Evolutionary conservation across 306 rosid genomes (phyloP).

Genomic region (Lathyrus aphaca): DNA sequence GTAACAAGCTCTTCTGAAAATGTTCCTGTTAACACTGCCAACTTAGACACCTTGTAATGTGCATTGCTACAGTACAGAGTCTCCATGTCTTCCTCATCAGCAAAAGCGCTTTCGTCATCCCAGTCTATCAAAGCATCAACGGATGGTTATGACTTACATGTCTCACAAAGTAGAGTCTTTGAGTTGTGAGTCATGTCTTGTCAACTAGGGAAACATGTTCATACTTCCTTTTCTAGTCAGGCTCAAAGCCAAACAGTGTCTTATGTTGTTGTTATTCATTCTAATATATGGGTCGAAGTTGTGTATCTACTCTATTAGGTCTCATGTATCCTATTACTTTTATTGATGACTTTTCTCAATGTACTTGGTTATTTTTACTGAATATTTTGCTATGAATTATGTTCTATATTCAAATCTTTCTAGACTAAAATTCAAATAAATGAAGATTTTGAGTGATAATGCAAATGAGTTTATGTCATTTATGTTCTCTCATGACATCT

Average conservation of each 20-base stretch:
- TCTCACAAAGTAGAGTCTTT: no score
- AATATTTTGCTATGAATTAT: background rate
- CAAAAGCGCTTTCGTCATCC: no score
- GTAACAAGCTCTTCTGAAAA: no score
- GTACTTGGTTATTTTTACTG: background rate
- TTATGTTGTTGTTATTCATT: background rate
- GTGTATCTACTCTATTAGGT: background rate
- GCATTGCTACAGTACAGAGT: no score
- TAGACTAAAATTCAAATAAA: conserved; percentile 1
- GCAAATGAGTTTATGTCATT: background rate
- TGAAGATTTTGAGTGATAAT: background rate
- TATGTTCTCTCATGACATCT: background rate
- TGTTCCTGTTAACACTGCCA: no score
- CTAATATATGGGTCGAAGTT: background rate
- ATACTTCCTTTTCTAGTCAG: background rate
- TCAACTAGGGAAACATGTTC: background rate
- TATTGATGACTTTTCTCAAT: conserved; percentile 6
- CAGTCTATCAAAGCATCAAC: no score
- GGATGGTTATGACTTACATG: no score
- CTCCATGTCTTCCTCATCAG: no score
- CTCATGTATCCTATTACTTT: background rate
- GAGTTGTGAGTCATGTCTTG: no score
- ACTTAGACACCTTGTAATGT: no score
- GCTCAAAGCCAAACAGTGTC: background rate
- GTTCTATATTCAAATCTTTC: background rate